Percentiles rank a stretch among this genome's conserved stretches.
phyloP scores from a whole-genome alignment of 306 rosid genomes.

The Sophora flavescens region DNA sequence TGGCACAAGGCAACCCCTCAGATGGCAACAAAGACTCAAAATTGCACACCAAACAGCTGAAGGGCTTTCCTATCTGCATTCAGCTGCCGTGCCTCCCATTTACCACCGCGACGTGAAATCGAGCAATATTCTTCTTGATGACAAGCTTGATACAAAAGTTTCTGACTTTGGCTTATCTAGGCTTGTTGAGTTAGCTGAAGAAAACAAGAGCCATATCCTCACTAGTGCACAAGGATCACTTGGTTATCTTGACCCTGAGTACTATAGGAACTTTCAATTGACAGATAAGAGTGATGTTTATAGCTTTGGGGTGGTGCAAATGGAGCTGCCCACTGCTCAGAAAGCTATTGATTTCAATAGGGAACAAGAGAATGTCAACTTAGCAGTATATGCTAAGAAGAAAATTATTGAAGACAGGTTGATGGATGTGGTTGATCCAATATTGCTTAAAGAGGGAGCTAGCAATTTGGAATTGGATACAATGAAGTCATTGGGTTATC shows the following conservation, averaged over 20 bases:
- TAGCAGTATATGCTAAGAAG: slow-evolving; percentile 61
- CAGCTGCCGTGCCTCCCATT: slow-evolving; percentile 59
- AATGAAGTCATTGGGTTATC: slow-evolving; percentile 55
- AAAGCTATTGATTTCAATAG: slow-evolving; percentile 68
- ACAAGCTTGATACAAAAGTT: slow-evolving; percentile 57
- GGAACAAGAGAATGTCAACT: slow-evolving; percentile 66
- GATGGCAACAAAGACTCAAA: slow-evolving; percentile 57
- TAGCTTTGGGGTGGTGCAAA: slow-evolving; percentile 64
- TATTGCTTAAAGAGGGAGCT: slow-evolving; percentile 51
- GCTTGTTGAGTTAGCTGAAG: slow-evolving; percentile 58
- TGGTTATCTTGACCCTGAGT: slow-evolving; percentile 68
- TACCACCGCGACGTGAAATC: slow-evolving; percentile 69
- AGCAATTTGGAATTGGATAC: slow-evolving; percentile 56
- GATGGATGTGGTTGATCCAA: slow-evolving; percentile 63
- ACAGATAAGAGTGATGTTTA: slow-evolving; percentile 73
- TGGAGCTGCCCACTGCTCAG: slow-evolving; percentile 60
- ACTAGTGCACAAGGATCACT: slow-evolving; percentile 65
- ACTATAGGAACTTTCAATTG: slow-evolving; percentile 55
- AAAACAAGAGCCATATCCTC: slow-evolving; percentile 50
- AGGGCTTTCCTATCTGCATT: slow-evolving; percentile 64
- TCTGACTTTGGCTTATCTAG: slow-evolving; percentile 68
- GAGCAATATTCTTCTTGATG: slow-evolving; percentile 63
- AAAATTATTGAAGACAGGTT: slow-evolving; percentile 50
- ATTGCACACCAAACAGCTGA: slow-evolving; percentile 61
- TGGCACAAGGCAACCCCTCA: slow-evolving; percentile 27